Conservation (phyloP, 1,139 yeast species). For the Debaryomyces singareniensis region DNA sequence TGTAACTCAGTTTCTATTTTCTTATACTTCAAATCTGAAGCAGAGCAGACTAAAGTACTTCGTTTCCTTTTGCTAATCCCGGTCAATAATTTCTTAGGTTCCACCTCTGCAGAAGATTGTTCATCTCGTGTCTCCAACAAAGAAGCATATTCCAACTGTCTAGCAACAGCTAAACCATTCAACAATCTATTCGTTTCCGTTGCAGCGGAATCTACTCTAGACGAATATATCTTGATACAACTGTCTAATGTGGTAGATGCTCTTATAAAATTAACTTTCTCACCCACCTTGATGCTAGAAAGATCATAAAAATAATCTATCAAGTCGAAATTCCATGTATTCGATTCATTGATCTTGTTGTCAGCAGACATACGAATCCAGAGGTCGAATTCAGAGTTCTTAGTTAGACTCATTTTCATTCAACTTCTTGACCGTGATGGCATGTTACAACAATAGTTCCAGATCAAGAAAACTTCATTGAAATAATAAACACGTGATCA, state of each 20-base stretch:
- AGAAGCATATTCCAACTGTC: background rate
- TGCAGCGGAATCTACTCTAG: constrained; percentile 78
- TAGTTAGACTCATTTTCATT: no score
- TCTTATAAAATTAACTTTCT: constrained; percentile 63
- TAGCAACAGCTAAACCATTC: constrained; percentile 44
- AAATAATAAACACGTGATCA: background rate
- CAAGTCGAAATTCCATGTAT: constrained; percentile 69
- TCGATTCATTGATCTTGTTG: constrained; percentile 32
- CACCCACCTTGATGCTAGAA: constrained; percentile 52
- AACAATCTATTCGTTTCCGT: constrained; percentile 70
- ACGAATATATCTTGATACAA: constrained; percentile 76
- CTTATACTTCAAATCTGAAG: constrained; percentile 54
- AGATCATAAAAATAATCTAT: constrained; percentile 73
- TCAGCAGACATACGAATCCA: constrained; percentile 30
- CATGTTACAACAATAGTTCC: no score
- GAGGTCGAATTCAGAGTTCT: no score
- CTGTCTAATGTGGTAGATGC: constrained; percentile 83
- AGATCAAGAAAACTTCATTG: no score
- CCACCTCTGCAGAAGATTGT: constrained; percentile 14
- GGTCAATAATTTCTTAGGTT: constrained; percentile 11
- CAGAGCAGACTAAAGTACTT: constrained; percentile 38
- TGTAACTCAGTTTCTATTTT: constrained; percentile 69
- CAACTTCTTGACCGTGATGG: no score
- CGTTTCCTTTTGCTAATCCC: constrained; percentile 36
- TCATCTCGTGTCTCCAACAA: constrained; percentile 20